phyloP scores from a whole-genome alignment of 1,284 basidiomycete genomes.

The Phlebopus sp. region DNA sequence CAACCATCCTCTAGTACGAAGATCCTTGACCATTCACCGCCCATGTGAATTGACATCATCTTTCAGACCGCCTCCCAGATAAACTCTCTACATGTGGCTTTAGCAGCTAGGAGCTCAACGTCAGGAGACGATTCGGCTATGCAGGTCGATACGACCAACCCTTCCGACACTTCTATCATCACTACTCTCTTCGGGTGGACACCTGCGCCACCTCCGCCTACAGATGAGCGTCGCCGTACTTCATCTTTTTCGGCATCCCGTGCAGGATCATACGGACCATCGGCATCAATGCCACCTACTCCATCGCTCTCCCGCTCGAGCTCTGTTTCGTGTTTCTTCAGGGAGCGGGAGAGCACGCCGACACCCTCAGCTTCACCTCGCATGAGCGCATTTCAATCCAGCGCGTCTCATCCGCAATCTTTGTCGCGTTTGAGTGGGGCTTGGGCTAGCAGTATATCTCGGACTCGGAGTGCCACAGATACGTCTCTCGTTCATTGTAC shows the following conservation, averaged over 20 bases:
- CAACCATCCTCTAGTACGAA: conserved; percentile 67
- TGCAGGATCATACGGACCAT: conserved; percentile 38
- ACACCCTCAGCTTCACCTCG: conserved; percentile 13
- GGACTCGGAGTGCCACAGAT: conserved; percentile 29
- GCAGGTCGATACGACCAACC: conserved; percentile 13
- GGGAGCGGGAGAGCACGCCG: conserved; percentile 16
- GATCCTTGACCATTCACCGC: not conserved
- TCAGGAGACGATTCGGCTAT: conserved; percentile 10
- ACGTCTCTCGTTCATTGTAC: conserved; percentile 58
- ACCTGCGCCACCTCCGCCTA: conserved; percentile 41
- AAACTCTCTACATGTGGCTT: conserved; percentile 39
- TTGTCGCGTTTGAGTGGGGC: conserved; percentile 8
- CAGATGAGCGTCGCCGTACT: conserved; percentile 34
- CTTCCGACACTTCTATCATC: conserved; percentile 55
- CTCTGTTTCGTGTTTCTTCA: conserved; percentile 35
- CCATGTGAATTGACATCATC: conserved; percentile 4
- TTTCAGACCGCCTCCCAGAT: conserved; percentile 46
- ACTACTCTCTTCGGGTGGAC: conserved; percentile 71
- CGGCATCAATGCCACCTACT: conserved; percentile 33
- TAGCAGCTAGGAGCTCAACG: conserved; percentile 24
- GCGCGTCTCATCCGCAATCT: conserved; percentile 21
- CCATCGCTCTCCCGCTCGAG: conserved; percentile 45
- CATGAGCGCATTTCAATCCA: conserved; percentile 21
- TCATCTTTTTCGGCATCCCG: conserved; percentile 37
- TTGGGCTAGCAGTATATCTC: not conserved